Conservation (phyloP, 176 grass and related monocot species). For the Zoysia pacifica region DNA sequence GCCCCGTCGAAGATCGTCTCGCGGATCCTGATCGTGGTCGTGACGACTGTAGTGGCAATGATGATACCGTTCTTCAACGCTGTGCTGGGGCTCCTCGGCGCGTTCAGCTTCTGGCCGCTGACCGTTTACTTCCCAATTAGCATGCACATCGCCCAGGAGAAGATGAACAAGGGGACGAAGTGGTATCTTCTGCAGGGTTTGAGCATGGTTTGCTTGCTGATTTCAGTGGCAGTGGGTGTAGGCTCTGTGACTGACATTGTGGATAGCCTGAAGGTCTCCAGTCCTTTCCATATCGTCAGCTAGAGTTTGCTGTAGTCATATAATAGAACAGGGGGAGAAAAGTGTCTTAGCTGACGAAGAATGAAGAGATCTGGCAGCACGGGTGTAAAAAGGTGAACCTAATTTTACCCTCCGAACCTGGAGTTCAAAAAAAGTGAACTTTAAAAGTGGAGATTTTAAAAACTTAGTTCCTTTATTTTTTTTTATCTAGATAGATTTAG, state of each 20-base stretch:
- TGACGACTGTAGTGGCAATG: slow-evolving; percentile 72
- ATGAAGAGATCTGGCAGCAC: background rate
- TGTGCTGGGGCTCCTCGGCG: slow-evolving; percentile 73
- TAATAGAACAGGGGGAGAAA: slow-evolving; percentile 25
- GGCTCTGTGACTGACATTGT: slow-evolving; percentile 81
- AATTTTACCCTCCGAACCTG: too few species aligned
- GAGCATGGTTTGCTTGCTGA: slow-evolving; percentile 56
- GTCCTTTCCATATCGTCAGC: slow-evolving; percentile 55
- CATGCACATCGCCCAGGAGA: slow-evolving; percentile 71
- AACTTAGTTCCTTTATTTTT: too few species aligned
- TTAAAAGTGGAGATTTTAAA: too few species aligned
- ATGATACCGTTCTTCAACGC: slow-evolving; percentile 87
- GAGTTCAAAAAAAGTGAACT: too few species aligned
- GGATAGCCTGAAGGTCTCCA: slow-evolving; percentile 48
- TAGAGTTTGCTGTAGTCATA: slow-evolving; percentile 39
- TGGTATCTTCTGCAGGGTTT: slow-evolving; percentile 64
- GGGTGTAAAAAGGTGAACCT: too few species aligned
- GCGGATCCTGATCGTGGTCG: slow-evolving; percentile 47
- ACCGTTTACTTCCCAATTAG: slow-evolving; percentile 81
- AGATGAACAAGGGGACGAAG: slow-evolving; percentile 48
- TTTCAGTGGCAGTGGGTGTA: slow-evolving; percentile 62
- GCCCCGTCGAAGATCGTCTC: slow-evolving; percentile 54
- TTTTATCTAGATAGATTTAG: too few species aligned
- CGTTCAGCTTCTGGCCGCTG: slow-evolving; percentile 85
- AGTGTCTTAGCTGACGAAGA: background rate